phyloP scores from a whole-genome alignment of 169 alveolate species.

The Eimeria praecox region DNA sequence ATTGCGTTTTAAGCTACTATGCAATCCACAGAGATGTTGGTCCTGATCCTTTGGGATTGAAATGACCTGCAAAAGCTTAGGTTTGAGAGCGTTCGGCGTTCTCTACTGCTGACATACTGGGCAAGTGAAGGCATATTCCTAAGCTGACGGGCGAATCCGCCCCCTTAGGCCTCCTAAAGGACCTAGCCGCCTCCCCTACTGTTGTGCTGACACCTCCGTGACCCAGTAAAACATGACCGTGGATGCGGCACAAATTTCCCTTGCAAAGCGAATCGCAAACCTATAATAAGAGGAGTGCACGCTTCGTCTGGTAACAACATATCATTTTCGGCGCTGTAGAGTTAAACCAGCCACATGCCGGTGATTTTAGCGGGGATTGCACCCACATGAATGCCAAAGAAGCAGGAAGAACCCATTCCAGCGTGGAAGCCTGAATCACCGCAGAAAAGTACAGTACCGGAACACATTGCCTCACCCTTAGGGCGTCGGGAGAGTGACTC shows the following conservation, averaged over 20 bases:
- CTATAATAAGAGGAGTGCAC: background rate
- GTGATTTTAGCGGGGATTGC: no score
- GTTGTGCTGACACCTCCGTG: background rate
- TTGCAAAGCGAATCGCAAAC: background rate
- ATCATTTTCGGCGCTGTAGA: no score
- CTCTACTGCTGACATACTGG: background rate
- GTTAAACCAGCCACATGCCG: no score
- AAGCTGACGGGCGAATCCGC: background rate
- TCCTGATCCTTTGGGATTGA: background rate
- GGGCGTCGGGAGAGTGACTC: no score
- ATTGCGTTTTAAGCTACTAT: background rate
- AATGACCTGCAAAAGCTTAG: background rate
- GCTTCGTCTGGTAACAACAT: background rate
- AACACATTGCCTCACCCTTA: no score
- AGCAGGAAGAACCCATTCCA: no score
- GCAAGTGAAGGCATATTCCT: background rate
- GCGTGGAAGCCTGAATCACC: no score
- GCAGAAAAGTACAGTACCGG: no score
- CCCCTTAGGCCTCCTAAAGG: background rate
- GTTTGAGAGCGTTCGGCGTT: background rate
- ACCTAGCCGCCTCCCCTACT: background rate
- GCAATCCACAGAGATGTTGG: background rate
- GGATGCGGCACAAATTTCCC: background rate
- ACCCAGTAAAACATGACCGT: background rate
- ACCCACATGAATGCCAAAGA: no score